Evolutionary conservation across 768 basidiomycete genomes (phyloP).

Genomic region (Coprinellus micaceus): DNA sequence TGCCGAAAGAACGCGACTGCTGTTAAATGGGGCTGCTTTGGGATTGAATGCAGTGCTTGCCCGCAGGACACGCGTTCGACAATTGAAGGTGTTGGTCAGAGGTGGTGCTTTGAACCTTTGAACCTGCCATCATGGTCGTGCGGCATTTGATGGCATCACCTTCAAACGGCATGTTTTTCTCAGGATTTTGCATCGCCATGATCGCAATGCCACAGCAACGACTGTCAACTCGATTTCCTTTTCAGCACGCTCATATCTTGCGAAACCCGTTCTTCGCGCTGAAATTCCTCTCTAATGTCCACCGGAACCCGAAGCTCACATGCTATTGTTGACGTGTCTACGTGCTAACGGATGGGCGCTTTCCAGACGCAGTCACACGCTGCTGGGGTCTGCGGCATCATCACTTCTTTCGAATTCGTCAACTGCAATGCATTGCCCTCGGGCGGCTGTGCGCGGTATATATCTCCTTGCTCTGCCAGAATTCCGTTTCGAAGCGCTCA

Average conservation of each 20-base stretch:
- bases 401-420: conserved; percentile 1
- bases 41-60: conserved; percentile 9
- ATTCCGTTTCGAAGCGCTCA: background rate
- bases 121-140: background rate
- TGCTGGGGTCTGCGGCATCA: background rate
- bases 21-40: no score
- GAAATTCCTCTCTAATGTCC: background rate
- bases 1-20: background rate
- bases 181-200: background rate
- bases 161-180: background rate
- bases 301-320: no score
- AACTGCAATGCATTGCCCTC: conserved; percentile 4
- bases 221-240: conserved; percentile 6
- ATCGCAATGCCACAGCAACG: background rate
- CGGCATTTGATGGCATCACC: background rate
- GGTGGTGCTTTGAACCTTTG: conserved; percentile 6
- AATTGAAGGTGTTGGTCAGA: background rate
- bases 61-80: background rate
- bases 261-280: background rate
- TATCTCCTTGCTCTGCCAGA: background rate
- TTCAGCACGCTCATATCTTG: background rate
- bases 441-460: conserved; percentile 4
- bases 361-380: background rate
- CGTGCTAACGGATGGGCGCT: background rate
- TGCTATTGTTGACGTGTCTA: background rate